phyloP scores from a whole-genome alignment of 176 grass and related monocot genomes.

The Phoenix roebelenii region DNA sequence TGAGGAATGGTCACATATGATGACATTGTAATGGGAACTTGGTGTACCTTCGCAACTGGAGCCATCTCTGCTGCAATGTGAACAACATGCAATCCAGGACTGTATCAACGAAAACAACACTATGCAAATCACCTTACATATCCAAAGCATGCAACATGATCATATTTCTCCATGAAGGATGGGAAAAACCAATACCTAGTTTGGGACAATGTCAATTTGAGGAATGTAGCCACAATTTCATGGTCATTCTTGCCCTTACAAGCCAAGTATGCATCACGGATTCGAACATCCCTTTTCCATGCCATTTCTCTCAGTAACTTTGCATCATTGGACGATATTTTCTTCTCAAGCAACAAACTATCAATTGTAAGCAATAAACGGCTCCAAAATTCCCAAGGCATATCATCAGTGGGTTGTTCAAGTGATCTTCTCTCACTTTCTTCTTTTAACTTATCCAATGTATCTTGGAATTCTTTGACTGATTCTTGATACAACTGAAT shows the following conservation, averaged over 20 bases:
- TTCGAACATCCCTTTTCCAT: conserved; percentile 56
- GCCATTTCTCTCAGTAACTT: conserved; percentile 59
- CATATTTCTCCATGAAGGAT: neutral
- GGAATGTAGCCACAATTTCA: conserved; percentile 62
- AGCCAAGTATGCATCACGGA: conserved; percentile 68
- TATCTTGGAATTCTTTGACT: conserved; percentile 65
- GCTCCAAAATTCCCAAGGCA: conserved; percentile 75
- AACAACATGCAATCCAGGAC: conserved; percentile 68
- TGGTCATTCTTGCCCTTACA: conserved; percentile 56
- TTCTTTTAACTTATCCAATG: conserved; percentile 58
- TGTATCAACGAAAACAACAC: conserved; percentile 37
- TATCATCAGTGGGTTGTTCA: conserved; percentile 36
- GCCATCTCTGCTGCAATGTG: conserved; percentile 99
- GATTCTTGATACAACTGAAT: conserved; percentile 82
- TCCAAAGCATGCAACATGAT: too few species aligned
- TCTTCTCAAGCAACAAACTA: conserved; percentile 92
- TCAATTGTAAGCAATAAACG: conserved; percentile 68
- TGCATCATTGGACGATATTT: conserved; percentile 55
- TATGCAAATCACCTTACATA: too few species aligned
- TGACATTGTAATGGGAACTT: conserved; percentile 4
- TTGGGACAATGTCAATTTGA: conserved; percentile 49
- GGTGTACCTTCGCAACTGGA: conserved; percentile 78
- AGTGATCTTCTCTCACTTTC: conserved; percentile 44
- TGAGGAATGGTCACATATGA: neutral
- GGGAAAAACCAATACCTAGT: conserved; percentile 41